These are phyloP conservation scores for Nectriaceae sp. DNA, from an alignment of 2,329 filamentous ascomycete genomes.

Conservation along the genomic window DNA sequence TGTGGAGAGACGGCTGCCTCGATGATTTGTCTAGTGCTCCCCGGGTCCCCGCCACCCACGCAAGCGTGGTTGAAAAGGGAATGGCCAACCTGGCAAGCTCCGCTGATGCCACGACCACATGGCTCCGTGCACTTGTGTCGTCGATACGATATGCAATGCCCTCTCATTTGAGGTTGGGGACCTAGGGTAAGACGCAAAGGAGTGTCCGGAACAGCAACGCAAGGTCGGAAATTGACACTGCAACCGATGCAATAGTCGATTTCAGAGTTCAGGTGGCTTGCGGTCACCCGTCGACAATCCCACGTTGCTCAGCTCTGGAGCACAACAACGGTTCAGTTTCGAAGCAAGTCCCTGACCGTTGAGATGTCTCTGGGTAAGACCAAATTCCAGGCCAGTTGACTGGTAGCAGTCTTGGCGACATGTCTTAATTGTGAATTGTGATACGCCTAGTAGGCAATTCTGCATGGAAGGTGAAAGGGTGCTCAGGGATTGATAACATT, in stretches of 20 bases:
- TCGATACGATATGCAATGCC: constrained; percentile 19
- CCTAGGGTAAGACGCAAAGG: constrained; percentile 20
- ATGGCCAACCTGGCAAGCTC: constrained; percentile 14
- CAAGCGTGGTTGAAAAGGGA: constrained; percentile 23
- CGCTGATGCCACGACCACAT: constrained; percentile 20
- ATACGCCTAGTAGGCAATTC: no score
- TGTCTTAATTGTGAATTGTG: no score
- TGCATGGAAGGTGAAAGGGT: no score
- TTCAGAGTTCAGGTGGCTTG: background rate
- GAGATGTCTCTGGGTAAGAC: constrained; percentile 5
- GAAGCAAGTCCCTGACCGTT: constrained; percentile 13
- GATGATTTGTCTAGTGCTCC: constrained; percentile 22
- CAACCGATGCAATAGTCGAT: background rate
- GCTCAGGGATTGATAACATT: no score
- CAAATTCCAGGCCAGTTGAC: constrained; percentile 1
- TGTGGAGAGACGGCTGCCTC: constrained; percentile 14
- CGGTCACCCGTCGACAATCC: constrained; percentile 5
- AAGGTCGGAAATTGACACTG: constrained; percentile 13
- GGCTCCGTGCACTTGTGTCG: constrained; percentile 13
- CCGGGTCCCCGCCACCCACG: constrained; percentile 19
- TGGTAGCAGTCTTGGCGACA: constrained; percentile 12
- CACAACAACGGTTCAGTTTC: constrained; percentile 11
- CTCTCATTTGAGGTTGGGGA: constrained; percentile 16
- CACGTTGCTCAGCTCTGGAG: constrained; percentile 4
- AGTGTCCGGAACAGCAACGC: constrained; percentile 13